Evolutionary conservation across 257 asterid genomes (phyloP).

Genomic region (Ehretia macrophylla): DNA sequence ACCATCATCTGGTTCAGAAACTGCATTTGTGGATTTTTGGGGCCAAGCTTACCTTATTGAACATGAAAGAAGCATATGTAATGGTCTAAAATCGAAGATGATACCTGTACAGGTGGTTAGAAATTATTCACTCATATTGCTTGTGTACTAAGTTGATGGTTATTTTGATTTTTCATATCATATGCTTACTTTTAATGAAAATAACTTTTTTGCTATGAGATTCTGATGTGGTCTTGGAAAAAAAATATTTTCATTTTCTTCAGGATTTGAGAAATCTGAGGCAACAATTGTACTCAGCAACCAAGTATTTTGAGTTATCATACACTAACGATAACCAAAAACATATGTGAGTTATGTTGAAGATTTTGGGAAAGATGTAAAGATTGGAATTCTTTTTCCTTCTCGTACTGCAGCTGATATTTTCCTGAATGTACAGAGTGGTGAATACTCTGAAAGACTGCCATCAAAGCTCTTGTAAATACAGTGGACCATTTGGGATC

Average conservation of each 20-base stretch:
- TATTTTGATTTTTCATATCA: neutral
- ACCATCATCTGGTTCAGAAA: too few species aligned
- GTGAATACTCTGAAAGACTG: conserved; percentile 87
- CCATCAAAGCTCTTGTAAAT: conserved; percentile 89
- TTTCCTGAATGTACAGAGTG: conserved; percentile 48
- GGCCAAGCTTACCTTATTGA: too few species aligned
- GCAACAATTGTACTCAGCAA: conserved; percentile 90
- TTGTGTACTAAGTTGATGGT: too few species aligned
- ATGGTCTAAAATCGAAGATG: too few species aligned
- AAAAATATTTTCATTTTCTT: conserved; percentile 4
- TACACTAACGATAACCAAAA: conserved; percentile 76
- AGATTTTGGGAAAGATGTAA: conserved; percentile 10
- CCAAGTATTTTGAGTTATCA: conserved; percentile 87
- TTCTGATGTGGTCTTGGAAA: neutral
- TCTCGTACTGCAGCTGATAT: neutral
- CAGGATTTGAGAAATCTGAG: conserved; percentile 95
- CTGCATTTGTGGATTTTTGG: too few species aligned
- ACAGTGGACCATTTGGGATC: conserved; percentile 98
- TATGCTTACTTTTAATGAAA: neutral
- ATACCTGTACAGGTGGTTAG: too few species aligned
- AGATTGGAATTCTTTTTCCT: conserved; percentile 5
- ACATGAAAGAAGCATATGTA: too few species aligned
- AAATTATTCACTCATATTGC: too few species aligned
- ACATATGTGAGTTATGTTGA: conserved; percentile 55
- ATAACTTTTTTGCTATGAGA: neutral